Evolutionary conservation across 495 filamentous ascomycete genomes (phyloP), one percentile per base, ranked within the genome.

Genomic region (Annulohypoxylon stygium): DNA sequence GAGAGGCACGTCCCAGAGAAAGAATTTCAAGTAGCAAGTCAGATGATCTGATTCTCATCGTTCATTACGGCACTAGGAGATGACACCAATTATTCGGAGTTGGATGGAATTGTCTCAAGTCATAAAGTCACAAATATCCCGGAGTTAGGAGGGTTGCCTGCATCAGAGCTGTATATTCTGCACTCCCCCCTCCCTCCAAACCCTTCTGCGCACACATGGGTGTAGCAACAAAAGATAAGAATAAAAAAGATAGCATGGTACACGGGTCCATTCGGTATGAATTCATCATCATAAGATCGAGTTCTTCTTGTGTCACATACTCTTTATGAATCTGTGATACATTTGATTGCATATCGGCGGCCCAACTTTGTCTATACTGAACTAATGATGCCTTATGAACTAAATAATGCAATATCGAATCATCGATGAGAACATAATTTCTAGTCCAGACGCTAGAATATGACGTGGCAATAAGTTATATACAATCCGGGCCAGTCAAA

Each of bases 151-250:
- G 45, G 67, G 39, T 65, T 51, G 48, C 54, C 43, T 57, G 61
- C 48, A 51, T 18, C 10, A 33, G 37, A 54, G 51, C 59, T 62
- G 70, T 74, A 65, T 74, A 69, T 66, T 61, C 25, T 30, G 53
- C 25, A 23, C 66, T 74, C 68, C 65, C 67, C 54, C 26, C 72
- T 75, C 63, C 37, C 65, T 62, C 48, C 36, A 26, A 45, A n/a
- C 11, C 34, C 30, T 26, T 58, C 53, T 25, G 23, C 70, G 48
- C 16, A 37, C 48, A 45, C 39, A 57, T 62, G 65, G 57, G 64
- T 65, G 65, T 62, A 68, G 53, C 30, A 62, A 57, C 20, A 71
- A 67, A 73, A 64, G 30, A 72, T n/a, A 54, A 54, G 61, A 23
- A 50, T 26, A 20, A 57, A 58, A 61, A 67, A 73, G 26, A 61